Evolutionary conservation across 2,329 filamentous ascomycete species (phyloP).

Genomic region (Colletotrichum sp.): DNA sequence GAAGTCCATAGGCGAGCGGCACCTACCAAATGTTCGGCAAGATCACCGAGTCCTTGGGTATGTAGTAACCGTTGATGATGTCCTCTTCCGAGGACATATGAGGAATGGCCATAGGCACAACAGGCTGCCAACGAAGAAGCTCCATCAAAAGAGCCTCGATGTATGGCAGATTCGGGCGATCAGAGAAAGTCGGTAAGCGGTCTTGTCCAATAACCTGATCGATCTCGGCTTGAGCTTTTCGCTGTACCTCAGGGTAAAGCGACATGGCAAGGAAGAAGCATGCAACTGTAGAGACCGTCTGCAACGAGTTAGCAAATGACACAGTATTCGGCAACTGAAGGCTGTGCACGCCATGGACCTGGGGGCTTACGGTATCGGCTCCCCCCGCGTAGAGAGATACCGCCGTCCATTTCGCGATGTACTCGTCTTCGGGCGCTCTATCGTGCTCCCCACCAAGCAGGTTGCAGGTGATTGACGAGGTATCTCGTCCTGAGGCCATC

Average conservation of each 20-base stretch:
- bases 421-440: neutral
- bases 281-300: conserved; percentile 36
- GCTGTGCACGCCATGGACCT: fast-evolving
- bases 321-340: conserved; percentile 14
- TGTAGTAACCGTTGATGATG: neutral
- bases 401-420: conserved; percentile 6
- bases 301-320: neutral
- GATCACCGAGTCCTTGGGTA: neutral
- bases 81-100: conserved; percentile 35
- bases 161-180: conserved; percentile 55
- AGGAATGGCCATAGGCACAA: conserved; percentile 48
- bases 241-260: conserved; percentile 48
- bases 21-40: conserved; percentile 29
- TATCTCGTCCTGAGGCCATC: neutral
- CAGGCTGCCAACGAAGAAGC: conserved; percentile 58
- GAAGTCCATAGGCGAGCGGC: no score
- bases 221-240: conserved; percentile 54
- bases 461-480: neutral
- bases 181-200: conserved; percentile 54
- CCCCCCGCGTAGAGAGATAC: conserved; percentile 8
- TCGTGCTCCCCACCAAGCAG: neutral
- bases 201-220: conserved; percentile 52
- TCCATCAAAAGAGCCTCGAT: conserved; percentile 60
- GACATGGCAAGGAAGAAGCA: conserved; percentile 53
- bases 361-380: conserved; percentile 17